Percentiles rank a stretch among this genome's conserved stretches.
Evolutionary conservation across 73 alveolate species (phyloP).

Genomic region (Stentor coeruleus): DNA sequence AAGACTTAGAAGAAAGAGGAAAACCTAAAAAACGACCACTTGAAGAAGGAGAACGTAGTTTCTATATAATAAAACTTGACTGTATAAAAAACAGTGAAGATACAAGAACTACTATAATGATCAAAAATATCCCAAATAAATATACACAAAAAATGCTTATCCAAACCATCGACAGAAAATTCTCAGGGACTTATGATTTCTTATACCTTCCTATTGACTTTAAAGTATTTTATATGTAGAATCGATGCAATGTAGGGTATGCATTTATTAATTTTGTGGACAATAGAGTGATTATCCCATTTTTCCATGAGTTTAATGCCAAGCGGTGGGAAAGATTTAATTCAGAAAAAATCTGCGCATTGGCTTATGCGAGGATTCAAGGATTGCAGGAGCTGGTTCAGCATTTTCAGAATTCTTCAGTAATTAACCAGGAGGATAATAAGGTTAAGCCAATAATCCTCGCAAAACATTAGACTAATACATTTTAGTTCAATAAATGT

Average conservation of each 20-base stretch:
- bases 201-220: slow-evolving; percentile 52
- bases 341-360: slow-evolving; percentile 52
- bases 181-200: slow-evolving; percentile 59
- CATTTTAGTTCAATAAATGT: too few relatives aligned
- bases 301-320: slow-evolving; percentile 77
- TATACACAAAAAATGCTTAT: slow-evolving; percentile 68
- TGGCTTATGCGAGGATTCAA: not conserved
- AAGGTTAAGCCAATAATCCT: not conserved
- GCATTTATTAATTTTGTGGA: slow-evolving; percentile 93
- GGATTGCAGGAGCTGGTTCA: not conserved
- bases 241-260: slow-evolving; percentile 92
- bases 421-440: not conserved
- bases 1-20: too few relatives aligned
- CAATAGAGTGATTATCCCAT: slow-evolving; percentile 63
- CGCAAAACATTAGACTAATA: too few relatives aligned
- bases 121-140: slow-evolving; percentile 95
- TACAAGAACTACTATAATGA: slow-evolving; percentile 92
- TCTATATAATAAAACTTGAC: too few relatives aligned
- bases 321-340: slow-evolving; percentile 86
- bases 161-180: slow-evolving; percentile 70
- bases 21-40: slow-evolving; percentile 21
- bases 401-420: not conserved
- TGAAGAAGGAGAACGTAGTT: too few relatives aligned
- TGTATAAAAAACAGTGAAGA: too few relatives aligned
- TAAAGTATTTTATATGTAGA: slow-evolving; percentile 43